Evolutionary conservation across 2,329 filamentous ascomycete genomes (phyloP), one percentile per base, ranked within the genome.

Genomic region (Aspergillus pseudoterreus): DNA sequence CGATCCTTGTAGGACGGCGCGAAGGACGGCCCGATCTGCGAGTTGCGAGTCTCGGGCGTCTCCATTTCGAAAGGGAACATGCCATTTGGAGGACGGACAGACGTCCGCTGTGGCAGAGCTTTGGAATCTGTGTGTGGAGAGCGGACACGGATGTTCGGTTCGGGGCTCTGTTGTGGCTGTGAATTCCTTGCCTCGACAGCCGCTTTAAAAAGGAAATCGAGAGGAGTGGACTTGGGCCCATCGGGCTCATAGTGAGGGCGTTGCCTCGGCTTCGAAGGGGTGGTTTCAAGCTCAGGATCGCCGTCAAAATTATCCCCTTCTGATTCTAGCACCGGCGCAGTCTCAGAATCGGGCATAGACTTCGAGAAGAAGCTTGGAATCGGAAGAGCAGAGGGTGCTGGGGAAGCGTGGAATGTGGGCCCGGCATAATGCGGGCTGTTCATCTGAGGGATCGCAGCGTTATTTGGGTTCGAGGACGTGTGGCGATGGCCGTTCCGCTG

Each of bases 391-490:
- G 91, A 95, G 0, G 94, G 88, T 1, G 92, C 92, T 17, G 94
- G 94, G 8, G 94, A 97, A 38, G 91, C 89, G 71, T 96, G 92
- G 70, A 97, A 99, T 4, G 91, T 95, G 32, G 92, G 88, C 12
- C 92, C 94, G 36, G 94, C 94, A 72, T 96, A 99, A 43, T 71
- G 69, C 11, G 69, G 58, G 45, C 65, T 69, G 45, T 72, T 71
- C 39, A 62, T 33, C 11, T 72, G 72, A 45, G 71, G 70, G 43
- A 78, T 71, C 64, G 78, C 79, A 57, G 45, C 35, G 41, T 54
- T 57, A 22, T 52, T 58, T 4, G 71, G 59, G 57, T 68, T 64
- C 21, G 65, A 71, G 50, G 64, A 63, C 9, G 66, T 67, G 52
- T 69, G 64, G 21, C 64, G 67, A 57, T 70, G 64, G 10, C 57